Conservation (phyloP, 2,329 filamentous ascomycete genomes). For the Pseudopithomyces chartarum region DNA sequence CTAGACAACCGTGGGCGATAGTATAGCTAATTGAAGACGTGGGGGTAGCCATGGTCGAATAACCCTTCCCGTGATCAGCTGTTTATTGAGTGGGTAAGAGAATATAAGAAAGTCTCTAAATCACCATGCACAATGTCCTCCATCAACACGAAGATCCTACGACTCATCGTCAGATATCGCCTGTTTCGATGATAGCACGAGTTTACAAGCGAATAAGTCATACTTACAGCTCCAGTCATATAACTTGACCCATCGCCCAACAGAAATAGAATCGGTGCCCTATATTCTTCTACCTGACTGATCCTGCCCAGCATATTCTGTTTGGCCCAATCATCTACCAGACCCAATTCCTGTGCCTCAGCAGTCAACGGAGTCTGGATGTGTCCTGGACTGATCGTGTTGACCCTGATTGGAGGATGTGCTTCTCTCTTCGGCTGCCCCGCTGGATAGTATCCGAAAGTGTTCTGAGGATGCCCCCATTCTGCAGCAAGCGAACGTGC, state of each 20-base stretch:
- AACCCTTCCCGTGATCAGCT: no score
- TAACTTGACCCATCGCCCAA: slow-evolving; percentile 60
- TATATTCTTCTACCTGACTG: slow-evolving; percentile 35
- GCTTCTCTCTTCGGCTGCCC: slow-evolving; percentile 6
- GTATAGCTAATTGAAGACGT: no score
- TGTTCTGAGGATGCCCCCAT: slow-evolving; percentile 47
- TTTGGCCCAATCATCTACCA: slow-evolving; percentile 35
- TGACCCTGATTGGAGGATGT: slow-evolving; percentile 54
- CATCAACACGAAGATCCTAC: slow-evolving; percentile 49
- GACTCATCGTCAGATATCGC: neutral
- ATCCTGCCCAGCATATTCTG: slow-evolving; percentile 44
- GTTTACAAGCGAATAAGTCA: no score
- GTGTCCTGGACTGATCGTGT: slow-evolving; percentile 59
- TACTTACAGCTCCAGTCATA: slow-evolving; percentile 58
- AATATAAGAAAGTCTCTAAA: no score
- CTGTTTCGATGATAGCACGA: neutral
- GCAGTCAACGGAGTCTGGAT: slow-evolving; percentile 53
- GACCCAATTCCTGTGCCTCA: slow-evolving; percentile 34
- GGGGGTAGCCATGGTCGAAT: no score
- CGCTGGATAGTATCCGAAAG: slow-evolving; percentile 39
- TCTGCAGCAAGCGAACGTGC: slow-evolving; percentile 58
- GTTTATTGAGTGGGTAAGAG: no score
- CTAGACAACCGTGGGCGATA: no score
- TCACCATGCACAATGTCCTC: slow-evolving; percentile 47
- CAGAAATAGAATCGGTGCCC: slow-evolving; percentile 36